Evolutionary conservation across 768 basidiomycete species (phyloP).

Genomic region (Lactarius hengduanensis): DNA sequence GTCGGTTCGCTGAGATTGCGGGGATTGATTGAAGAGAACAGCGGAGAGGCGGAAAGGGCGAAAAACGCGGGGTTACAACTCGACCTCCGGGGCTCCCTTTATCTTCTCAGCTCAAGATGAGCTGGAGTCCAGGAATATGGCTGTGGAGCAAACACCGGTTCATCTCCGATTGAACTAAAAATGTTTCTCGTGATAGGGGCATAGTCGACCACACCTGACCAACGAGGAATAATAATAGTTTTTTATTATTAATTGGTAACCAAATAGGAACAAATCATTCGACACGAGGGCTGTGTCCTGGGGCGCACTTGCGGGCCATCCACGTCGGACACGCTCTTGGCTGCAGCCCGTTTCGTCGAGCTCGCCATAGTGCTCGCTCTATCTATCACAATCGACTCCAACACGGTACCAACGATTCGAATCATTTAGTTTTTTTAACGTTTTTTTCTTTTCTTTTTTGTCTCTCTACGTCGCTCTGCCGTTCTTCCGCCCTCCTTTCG

Average conservation of each 20-base stretch:
- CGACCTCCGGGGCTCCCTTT: conserved; percentile 25
- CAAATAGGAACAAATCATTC: conserved; percentile 24
- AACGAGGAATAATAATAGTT: neutral
- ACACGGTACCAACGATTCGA: conserved; percentile 4
- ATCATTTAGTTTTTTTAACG: conserved; percentile 29
- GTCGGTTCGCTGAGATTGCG: conserved; percentile 30
- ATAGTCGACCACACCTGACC: neutral
- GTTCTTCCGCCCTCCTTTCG: conserved; percentile 35
- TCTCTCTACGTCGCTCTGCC: conserved; percentile 37
- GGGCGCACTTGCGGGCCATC: conserved; percentile 13
- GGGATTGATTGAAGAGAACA: conserved; percentile 25
- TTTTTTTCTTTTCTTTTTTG: conserved; percentile 28
- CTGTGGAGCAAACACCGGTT: neutral
- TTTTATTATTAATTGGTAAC: neutral
- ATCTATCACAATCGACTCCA: conserved; percentile 12
- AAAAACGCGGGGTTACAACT: conserved; percentile 31
- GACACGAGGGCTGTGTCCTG: conserved; percentile 14
- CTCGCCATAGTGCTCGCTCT: conserved; percentile 30
- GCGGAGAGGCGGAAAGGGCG: conserved; percentile 30
- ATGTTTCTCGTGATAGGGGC: conserved; percentile 18
- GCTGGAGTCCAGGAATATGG: conserved; percentile 2
- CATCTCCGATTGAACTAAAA: conserved; percentile 18
- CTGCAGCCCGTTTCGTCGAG: conserved; percentile 24
- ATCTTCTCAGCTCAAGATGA: conserved; percentile 12
- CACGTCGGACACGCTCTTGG: conserved; percentile 24